These are phyloP conservation scores for Cardamine resedifolia DNA, from an alignment of 345 rosid genomes.

Conservation along the genomic window DNA sequence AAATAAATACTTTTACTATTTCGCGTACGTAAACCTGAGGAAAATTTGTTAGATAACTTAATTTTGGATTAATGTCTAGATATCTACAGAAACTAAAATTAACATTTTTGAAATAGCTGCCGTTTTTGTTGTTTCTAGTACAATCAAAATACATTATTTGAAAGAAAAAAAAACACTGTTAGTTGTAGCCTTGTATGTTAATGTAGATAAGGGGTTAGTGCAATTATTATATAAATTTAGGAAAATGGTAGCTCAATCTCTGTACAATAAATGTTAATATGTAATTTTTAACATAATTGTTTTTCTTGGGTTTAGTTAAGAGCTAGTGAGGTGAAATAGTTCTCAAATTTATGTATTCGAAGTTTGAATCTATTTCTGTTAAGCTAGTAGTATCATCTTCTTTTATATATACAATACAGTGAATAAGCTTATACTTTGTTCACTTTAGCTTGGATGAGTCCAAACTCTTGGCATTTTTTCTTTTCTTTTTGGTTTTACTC, in stretches of 20 bases:
- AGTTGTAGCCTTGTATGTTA: not conserved
- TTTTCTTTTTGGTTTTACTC: too few relatives aligned
- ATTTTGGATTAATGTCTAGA: not conserved
- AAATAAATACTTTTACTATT: not conserved
- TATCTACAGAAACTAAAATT: too few relatives aligned
- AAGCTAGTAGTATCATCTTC: not conserved
- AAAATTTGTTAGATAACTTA: not conserved
- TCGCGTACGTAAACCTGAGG: not conserved
- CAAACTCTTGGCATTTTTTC: too few relatives aligned
- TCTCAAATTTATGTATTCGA: not conserved
- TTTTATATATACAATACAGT: not conserved
- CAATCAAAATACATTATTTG: too few relatives aligned
- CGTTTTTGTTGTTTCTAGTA: not conserved
- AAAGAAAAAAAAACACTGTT: too few relatives aligned
- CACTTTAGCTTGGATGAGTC: too few relatives aligned
- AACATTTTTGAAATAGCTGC: not conserved
- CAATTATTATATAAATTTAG: too few relatives aligned
- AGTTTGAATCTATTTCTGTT: not conserved
- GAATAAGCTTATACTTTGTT: too few relatives aligned
- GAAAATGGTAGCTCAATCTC: not conserved
- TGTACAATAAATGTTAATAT: too few relatives aligned
- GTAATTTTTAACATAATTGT: not conserved
- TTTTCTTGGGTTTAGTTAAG: not conserved
- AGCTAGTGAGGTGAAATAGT: not conserved
- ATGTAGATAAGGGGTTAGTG: not conserved